phyloP scores from a whole-genome alignment of 768 basidiomycete genomes.

The Suillus subluteus region DNA sequence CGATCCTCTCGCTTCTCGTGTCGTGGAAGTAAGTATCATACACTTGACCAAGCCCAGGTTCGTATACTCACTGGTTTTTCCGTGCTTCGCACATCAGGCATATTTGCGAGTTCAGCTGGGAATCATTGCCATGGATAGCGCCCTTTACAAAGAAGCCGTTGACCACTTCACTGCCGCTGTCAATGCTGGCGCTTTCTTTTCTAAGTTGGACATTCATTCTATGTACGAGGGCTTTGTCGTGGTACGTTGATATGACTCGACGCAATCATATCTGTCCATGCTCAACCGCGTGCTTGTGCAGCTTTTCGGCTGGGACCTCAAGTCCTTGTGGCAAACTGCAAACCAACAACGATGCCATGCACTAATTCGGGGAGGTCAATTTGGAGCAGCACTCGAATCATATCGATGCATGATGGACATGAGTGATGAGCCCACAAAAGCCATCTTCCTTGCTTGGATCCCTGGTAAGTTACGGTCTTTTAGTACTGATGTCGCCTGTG shows the following conservation, averaged over 20 bases:
- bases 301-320: constrained; percentile 3
- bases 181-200: neutral
- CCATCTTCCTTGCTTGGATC: neutral
- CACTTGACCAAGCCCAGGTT: neutral
- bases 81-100: neutral
- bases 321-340: neutral
- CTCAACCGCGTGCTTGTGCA: neutral
- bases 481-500: neutral
- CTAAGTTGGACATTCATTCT: neutral
- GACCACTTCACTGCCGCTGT: neutral
- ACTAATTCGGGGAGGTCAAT: neutral
- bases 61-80: neutral
- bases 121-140: neutral
- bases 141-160: neutral
- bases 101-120: neutral
- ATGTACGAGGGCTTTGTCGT: neutral
- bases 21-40: neutral
- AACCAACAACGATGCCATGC: neutral
- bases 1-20: neutral
- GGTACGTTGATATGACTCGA: neutral
- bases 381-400: constrained; percentile 2
- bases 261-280: neutral
- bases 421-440: neutral
- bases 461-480: neutral
- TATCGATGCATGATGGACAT: constrained; percentile 1